Base-by-base conservation (phyloP, 2,329 filamentous ascomycete species). In the Aspergillus aculeatinus region DNA sequence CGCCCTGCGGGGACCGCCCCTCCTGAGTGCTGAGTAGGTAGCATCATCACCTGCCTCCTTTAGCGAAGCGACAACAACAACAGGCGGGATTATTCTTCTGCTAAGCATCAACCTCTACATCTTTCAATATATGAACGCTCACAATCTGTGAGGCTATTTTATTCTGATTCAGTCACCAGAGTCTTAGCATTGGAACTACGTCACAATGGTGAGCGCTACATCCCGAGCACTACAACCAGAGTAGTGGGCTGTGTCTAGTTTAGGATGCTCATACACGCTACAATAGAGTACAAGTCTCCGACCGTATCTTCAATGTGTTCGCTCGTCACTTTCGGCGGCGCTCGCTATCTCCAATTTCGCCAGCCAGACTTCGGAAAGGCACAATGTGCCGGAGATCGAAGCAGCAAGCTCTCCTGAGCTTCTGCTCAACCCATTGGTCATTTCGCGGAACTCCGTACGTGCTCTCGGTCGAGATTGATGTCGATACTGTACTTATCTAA, bases 331-430 rank as follows among this genome's bases (percentile, higher is more conserved):
- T 73, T 98, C 93, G 47, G 92, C 94, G 66, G 94, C 95, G 67
- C 88, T 99, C 68, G 94, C 92, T 60, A 86, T 96, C 61, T 94
- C 92, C 77, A 96, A 99, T 84, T 99, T 99, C 79, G 94, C 95
- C 65, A 98, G 94, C 53, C 95, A 99, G 80, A 92, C 91, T 50
- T 91, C 93, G 58, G 96, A 99, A 82, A 85, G 95, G 70, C 95
- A 98, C 82, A 99, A 99, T 82, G 94, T 98, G 50, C 95, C 95
- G 63, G 95, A 99, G 78, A 90, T 99, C 71, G 95, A 99, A 82
- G 93, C 94, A 48, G 87, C 88, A 67, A 92, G 89, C 55, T 96
- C 93, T 0, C 95, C 96, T 23, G 95, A 99, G 83, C 89, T 98
- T 62, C 85, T 99, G 23, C 83, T 99, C 62, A 96, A 95, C 72